These are phyloP conservation scores for Globisporangium iwayamae DNA, from an alignment of 352 stramenopile genomes.

Conservation along the genomic window DNA sequence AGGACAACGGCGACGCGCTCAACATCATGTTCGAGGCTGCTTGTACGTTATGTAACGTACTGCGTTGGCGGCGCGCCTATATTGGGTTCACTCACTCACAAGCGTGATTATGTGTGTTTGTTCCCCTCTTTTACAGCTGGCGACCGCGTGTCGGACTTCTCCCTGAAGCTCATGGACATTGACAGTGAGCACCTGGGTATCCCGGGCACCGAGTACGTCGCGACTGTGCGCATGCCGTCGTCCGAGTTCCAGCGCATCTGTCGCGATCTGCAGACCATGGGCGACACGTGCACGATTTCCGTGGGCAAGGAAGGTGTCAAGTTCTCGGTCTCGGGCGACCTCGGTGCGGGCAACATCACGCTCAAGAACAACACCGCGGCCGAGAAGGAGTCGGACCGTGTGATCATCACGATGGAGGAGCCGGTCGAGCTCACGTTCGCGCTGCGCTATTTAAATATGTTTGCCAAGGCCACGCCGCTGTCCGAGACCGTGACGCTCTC, in stretches of 20 bases:
- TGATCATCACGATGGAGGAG: constrained; percentile 99
- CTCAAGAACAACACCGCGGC: constrained; percentile 89
- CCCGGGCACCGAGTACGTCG: constrained; percentile 98
- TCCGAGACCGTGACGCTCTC: constrained; percentile 94
- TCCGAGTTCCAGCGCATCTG: constrained; percentile 99
- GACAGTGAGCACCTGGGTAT: constrained; percentile 98
- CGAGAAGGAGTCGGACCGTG: constrained; percentile 86
- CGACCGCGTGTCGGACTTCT: constrained; percentile 94
- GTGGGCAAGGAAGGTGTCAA: constrained; percentile 98
- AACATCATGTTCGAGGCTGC: constrained; percentile 98
- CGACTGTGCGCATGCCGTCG: constrained; percentile 92
- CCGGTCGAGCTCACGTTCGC: constrained; percentile 98
- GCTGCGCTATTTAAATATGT: constrained; percentile 99
- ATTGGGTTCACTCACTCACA: not conserved
- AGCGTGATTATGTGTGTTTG: constrained; percentile 3
- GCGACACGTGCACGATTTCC: constrained; percentile 96
- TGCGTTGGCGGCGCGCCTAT: not conserved
- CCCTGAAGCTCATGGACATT: constrained; percentile 99
- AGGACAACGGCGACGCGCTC: constrained; percentile 95
- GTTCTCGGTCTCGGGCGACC: constrained; percentile 95
- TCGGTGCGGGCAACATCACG: constrained; percentile 96
- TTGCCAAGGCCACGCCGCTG: constrained; percentile 98
- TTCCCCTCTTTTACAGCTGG: constrained; percentile 37
- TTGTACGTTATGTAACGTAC: constrained; percentile 42
- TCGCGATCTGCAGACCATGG: constrained; percentile 97